Base-by-base conservation (phyloP, 352 stramenopile genomes). In the Aphanomyces stellatus region DNA sequence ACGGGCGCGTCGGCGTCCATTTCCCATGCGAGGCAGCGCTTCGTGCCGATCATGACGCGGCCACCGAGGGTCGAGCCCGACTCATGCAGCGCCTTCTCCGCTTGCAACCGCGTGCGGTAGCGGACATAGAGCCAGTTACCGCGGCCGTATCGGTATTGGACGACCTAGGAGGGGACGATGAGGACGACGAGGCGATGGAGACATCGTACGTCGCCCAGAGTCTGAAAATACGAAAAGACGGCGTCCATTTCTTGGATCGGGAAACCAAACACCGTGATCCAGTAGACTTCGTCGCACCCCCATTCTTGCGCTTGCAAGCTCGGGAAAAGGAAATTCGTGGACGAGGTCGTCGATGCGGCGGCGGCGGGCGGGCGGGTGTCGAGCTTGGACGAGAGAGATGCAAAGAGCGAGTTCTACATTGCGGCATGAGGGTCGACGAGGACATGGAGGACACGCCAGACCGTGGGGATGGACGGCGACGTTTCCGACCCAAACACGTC, bases 41-140 rank as follows among this genome's bases (percentile, higher is more conserved):
- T 91, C 28, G 91, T 82, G 46, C 85, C 85, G 49, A 93, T 78
- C 85, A 93, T 93, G 65, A 90, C 74, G 53, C 67, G 77, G 53
- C 81, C 83, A 28, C 71, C 69, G 30, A 93, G 72, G 42, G 74
- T 86, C 46, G 78, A 71, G 48, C 81, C 82, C 60, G 90, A 84
- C 67, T 85, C 83, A 56, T 72, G 82, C 57, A 93, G 72, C 62
- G 85, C 85, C 71, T 91, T 87, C 70, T 93, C 85, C 1, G 85
- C 85, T 69, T 93, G 82, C 31, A 91, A 71, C 46, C 85, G 76
- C 51, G 82, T 91, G 64, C 84, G 75, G 68, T 91, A 93, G 31
- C 85, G 85, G 25, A 93, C 22, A 57, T 90, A 84, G 46, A 93
- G 71, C 85, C 85, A 93, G 61, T 93, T 93, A 22, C 82, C 85